phyloP scores from a whole-genome alignment of 306 rosid species.

The Gastrolobium villosum region DNA sequence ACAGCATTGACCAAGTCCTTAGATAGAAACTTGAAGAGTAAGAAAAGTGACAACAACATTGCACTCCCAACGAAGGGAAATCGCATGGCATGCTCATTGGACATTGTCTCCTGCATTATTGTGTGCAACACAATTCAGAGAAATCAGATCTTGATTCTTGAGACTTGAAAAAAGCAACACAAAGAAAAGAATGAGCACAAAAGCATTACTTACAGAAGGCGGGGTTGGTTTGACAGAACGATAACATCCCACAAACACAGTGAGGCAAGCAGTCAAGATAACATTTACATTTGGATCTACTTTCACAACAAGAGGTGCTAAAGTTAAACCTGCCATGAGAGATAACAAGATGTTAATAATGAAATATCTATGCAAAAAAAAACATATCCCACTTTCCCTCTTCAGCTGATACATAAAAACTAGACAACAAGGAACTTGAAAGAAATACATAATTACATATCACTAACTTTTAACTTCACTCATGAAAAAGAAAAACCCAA shows the following conservation, averaged over 20 bases:
- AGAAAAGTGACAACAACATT: constrained; percentile 80
- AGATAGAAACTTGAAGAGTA: constrained; percentile 85
- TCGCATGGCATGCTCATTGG: constrained; percentile 89
- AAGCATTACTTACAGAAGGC: constrained; percentile 66
- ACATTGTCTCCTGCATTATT: constrained; percentile 83
- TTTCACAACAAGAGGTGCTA: constrained; percentile 80
- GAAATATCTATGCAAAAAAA: background rate
- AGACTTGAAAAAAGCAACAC: background rate
- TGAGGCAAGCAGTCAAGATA: constrained; percentile 75
- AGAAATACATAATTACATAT: background rate
- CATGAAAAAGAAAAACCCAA: constrained; percentile 9
- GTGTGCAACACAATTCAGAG: constrained; percentile 16
- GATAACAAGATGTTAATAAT: background rate
- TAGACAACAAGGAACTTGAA: background rate
- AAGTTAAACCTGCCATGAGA: constrained; percentile 70
- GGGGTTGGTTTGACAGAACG: constrained; percentile 91
- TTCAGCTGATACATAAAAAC: background rate
- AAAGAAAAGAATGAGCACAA: background rate
- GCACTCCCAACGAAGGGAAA: constrained; percentile 93
- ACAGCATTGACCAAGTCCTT: constrained; percentile 90
- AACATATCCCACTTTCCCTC: background rate
- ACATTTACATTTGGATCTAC: constrained; percentile 83
- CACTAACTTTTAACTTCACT: background rate
- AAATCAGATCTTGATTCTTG: background rate
- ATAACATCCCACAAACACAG: constrained; percentile 82